Conservation (phyloP, 2,329 filamentous ascomycete genomes). For the Sclerotinia subarctica region DNA sequence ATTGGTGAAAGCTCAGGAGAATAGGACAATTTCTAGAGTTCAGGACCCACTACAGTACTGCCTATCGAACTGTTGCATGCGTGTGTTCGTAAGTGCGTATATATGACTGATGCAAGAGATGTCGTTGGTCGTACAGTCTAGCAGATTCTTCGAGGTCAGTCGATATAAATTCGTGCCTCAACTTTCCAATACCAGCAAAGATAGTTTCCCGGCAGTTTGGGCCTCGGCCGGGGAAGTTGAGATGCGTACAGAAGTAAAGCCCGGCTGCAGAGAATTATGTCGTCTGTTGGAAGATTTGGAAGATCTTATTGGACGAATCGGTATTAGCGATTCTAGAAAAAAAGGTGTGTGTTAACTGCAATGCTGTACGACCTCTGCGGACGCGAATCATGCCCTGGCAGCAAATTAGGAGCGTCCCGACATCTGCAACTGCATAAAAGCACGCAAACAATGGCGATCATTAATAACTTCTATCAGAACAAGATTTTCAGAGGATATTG, state of each 20-base stretch:
- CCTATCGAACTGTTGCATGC: slow-evolving; percentile 18
- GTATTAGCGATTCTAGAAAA: slow-evolving; percentile 16
- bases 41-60: slow-evolving; percentile 10
- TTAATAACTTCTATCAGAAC: slow-evolving; percentile 13
- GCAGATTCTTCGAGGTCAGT: slow-evolving; percentile 16
- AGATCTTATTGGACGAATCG: slow-evolving; percentile 9
- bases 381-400: slow-evolving; percentile 15
- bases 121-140: slow-evolving; percentile 19
- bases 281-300: not conserved
- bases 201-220: slow-evolving; percentile 19
- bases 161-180: slow-evolving; percentile 13
- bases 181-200: slow-evolving; percentile 14
- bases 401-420: slow-evolving; percentile 23
- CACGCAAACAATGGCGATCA: slow-evolving; percentile 20
- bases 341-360: not conserved
- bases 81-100: slow-evolving; percentile 12
- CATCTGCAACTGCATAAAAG: slow-evolving; percentile 19
- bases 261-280: slow-evolving; percentile 15
- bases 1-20: slow-evolving; percentile 15
- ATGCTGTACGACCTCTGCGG: slow-evolving; percentile 20
- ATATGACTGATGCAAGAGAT: slow-evolving; percentile 19
- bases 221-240: slow-evolving; percentile 20
- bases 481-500: slow-evolving; percentile 13
- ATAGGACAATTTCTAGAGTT: slow-evolving; percentile 2
- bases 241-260: slow-evolving; percentile 17